These are phyloP conservation scores for Sequoiadendron giganteum DNA, from an alignment of 75 land plant species.

Conservation along the genomic window DNA sequence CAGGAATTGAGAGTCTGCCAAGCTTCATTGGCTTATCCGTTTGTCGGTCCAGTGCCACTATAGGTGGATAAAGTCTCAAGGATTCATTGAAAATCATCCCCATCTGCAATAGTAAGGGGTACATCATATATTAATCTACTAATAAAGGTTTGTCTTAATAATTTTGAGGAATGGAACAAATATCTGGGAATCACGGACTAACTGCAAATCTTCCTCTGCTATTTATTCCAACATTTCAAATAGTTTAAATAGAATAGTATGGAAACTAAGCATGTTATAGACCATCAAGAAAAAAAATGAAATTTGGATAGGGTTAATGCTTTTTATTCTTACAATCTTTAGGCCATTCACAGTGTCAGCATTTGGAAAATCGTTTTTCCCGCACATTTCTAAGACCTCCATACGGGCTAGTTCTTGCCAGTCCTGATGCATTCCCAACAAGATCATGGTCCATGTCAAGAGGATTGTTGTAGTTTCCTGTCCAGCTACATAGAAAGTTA, in stretches of 20 bases:
- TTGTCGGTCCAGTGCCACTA: not conserved
- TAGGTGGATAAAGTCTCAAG: constrained; percentile 1
- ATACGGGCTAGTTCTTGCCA: constrained; percentile 54
- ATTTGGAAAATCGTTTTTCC: constrained; percentile 17
- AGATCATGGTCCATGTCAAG: constrained; percentile 40
- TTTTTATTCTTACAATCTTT: constrained; percentile 32
- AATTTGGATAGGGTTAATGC: not conserved
- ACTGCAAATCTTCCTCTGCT: not conserved
- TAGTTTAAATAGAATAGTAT: not conserved
- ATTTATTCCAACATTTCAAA: not conserved
- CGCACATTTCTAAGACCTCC: constrained; percentile 37
- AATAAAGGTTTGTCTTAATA: not conserved
- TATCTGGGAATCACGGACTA: not conserved
- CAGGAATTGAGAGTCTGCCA: not conserved
- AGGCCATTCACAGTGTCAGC: constrained; percentile 29
- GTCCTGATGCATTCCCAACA: constrained; percentile 32
- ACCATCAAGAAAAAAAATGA: not conserved
- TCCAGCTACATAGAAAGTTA: constrained; percentile 48
- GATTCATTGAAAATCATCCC: no score
- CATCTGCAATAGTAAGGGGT: no score
- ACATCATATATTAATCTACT: not conserved
- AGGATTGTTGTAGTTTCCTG: constrained; percentile 42
- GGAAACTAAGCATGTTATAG: not conserved
- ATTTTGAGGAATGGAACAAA: not conserved
- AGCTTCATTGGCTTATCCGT: constrained; percentile 18